Percentiles rank a stretch among this genome's conserved stretches.
Evolutionary conservation across 345 rosid species (phyloP).

Genomic region (Pugionium cornutum): DNA sequence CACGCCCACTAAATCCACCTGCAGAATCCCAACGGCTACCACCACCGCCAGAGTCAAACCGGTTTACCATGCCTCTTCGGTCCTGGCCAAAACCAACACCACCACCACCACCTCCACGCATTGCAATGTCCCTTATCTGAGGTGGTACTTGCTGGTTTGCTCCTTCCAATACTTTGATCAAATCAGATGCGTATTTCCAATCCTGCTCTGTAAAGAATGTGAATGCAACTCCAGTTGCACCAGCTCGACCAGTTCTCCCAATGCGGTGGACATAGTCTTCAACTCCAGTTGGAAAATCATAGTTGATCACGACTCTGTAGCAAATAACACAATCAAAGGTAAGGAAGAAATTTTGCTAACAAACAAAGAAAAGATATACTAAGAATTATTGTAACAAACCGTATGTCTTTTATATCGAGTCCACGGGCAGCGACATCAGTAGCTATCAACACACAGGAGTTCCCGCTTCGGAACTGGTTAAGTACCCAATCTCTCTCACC

Average conservation of each 20-base stretch:
- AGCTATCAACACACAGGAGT: slow-evolving; percentile 82
- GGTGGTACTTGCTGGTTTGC: slow-evolving; percentile 91
- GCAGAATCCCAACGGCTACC: slow-evolving; percentile 77
- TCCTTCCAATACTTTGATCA: slow-evolving; percentile 85
- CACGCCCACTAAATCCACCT: slow-evolving; percentile 53
- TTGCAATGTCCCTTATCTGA: slow-evolving; percentile 79
- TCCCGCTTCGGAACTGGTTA: slow-evolving; percentile 85
- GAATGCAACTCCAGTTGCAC: slow-evolving; percentile 89
- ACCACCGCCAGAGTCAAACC: slow-evolving; percentile 64
- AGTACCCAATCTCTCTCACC: slow-evolving; percentile 96
- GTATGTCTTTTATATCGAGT: slow-evolving; percentile 90
- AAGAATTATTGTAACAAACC: slow-evolving; percentile 43
- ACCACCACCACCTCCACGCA: slow-evolving; percentile 63
- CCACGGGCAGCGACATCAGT: slow-evolving; percentile 99
- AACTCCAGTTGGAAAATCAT: slow-evolving; percentile 85
- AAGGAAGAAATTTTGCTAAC: slow-evolving; percentile 24
- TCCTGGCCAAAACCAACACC: slow-evolving; percentile 61
- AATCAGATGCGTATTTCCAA: slow-evolving; percentile 77
- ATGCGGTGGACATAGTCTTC: slow-evolving; percentile 97
- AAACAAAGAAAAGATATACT: slow-evolving; percentile 7
- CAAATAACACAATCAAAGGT: slow-evolving; percentile 16
- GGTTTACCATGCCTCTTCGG: slow-evolving; percentile 58
- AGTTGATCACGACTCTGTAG: slow-evolving; percentile 86
- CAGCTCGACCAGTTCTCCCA: slow-evolving; percentile 99
- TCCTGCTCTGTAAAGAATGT: slow-evolving; percentile 95